Base-by-base conservation (phyloP, 257 asterid genomes). In the Cruciata laevipes region DNA sequence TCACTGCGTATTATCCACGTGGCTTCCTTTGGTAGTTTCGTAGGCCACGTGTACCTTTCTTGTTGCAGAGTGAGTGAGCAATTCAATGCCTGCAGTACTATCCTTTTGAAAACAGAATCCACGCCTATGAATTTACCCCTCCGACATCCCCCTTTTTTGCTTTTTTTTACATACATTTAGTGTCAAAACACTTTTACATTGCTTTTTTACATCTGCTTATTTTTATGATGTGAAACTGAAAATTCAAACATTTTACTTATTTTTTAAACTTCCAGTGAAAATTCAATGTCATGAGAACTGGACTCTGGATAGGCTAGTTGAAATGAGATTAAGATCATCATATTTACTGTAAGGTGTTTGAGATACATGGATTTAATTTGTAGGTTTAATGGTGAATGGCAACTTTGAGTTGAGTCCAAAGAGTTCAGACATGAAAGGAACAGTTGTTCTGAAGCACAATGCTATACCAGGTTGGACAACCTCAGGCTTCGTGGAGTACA, bases 401-500 rank as follows among this genome's bases (percentile, higher is more conserved):
- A 90, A 93, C 85, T 93, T 93, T n/a, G 99, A 93, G 81, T 51
- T 65, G 6, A 73, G 88, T 6, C 96, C 94, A 3, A 69, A 57
- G 24, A 37, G 83, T 61, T 47, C 88, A 0, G 87, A 85, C 69
- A 76, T 93, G 20, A 93, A 93, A 1, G 95, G 96, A 13, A 83
- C 97, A 21, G 73, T 81, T 7, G 85, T 93, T 35, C 85, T 84
- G 3, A 83, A 71, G 23, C 80, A 78, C 20, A 74, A 85, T 20
- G 96, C 96, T 32, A 69, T 93, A 27, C 97, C 99, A 0, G 86
- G 76, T 7, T 93, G 99, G 97, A 71, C 66, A 58, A 82, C 74
- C 4, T 77, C 88, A 0, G 99, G 99, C n/a, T 88, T 90, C 21
- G 95, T 90, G 0, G 99, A 93, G 84, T 93, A 90, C 90, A 86